Percentiles rank a stretch among this genome's conserved stretches.
Evolutionary conservation across 2,329 filamentous ascomycete genomes (phyloP).

Genomic region (Arthrobotrys sphaeroides): DNA sequence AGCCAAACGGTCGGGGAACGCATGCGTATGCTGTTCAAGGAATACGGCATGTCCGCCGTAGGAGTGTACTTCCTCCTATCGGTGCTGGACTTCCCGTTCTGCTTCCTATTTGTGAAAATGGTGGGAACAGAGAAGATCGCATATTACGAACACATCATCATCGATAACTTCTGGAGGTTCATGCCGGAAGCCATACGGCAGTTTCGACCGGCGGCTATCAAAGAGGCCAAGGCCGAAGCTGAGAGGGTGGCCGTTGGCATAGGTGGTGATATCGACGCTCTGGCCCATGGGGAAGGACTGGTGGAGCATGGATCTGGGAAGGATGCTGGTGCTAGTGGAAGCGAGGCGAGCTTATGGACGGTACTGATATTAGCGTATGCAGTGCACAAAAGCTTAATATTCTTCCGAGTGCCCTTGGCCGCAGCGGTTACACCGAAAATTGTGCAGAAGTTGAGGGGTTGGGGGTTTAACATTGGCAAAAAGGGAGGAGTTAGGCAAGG

Average conservation of each 20-base stretch:
- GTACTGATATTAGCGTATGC: constrained; percentile 93
- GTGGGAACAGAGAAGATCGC: constrained; percentile 89
- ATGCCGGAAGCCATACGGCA: constrained; percentile 68
- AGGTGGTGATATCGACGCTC: constrained; percentile 70
- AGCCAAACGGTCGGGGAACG: constrained; percentile 70
- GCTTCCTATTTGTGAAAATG: constrained; percentile 84
- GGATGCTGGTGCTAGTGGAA: not conserved
- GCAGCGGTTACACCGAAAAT: constrained; percentile 91
- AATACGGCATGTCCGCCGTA: constrained; percentile 93
- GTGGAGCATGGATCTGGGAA: constrained; percentile 61
- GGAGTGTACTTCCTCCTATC: constrained; percentile 89
- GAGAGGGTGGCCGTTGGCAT: constrained; percentile 62
- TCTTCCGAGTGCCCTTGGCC: constrained; percentile 90
- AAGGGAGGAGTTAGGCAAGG: constrained; percentile 64
- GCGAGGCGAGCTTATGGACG: constrained; percentile 70
- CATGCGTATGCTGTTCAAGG: constrained; percentile 82
- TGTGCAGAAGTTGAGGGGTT: constrained; percentile 84
- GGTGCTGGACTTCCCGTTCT: constrained; percentile 91
- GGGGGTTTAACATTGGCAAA: constrained; percentile 96
- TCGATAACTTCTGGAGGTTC: constrained; percentile 68
- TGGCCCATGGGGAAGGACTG: constrained; percentile 67
- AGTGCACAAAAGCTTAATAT: constrained; percentile 92
- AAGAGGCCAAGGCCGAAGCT: constrained; percentile 55
- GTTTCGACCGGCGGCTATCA: constrained; percentile 55
- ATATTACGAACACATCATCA: constrained; percentile 73